Base-by-base conservation (phyloP, 2,329 filamentous ascomycete species). In the Leptographium procerum region DNA sequence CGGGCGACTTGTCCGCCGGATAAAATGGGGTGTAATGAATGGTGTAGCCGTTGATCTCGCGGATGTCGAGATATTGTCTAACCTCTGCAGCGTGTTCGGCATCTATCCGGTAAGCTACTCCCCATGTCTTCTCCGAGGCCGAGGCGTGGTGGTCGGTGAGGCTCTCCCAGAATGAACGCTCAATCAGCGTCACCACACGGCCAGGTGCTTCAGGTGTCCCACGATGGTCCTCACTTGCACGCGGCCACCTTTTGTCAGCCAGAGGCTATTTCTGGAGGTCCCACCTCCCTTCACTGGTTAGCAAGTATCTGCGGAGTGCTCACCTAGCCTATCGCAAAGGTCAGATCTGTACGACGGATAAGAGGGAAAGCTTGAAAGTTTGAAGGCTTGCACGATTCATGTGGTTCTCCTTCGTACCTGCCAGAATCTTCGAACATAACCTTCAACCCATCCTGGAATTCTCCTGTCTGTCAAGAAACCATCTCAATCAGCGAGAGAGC, bases 401-500 rank as follows among this genome's bases (percentile, higher is more conserved):
- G 57, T 3, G 50, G 58, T 54, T 50, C 26, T 71, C 87, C 66
- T n/a, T n/a, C n/a, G n/a, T 79, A 95, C 92, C 85, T 99, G 94
- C 94, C 94, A 99, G 73, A 99, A 97, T 43, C 94, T 83, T 59
- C 94, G 85, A 47, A 99, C 91, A 70, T 96, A 99, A 65, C 91
- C 91, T 65, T 85, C 88, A 26, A 97, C 91, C 77, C 90, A 96
- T 53, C 92, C 94, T 2, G 91, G 89, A 31, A 97, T 77, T 59
- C 91, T 82, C 65, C 84, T 81, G 69, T 97, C 92, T 96, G 65
- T 33, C 58, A 43, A 43, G 57, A 54, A 22, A 51, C 19, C 13
- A 9, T 29, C 5, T 19, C 26, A 4, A 48, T 55, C 55, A 61
- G 56, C 47, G 57, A 22, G 11, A 14, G n/a, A 36, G 31, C 33